These are phyloP conservation scores for Blastobotrys attinorum DNA, from an alignment of 805 yeast species.

Conservation along the genomic window DNA sequence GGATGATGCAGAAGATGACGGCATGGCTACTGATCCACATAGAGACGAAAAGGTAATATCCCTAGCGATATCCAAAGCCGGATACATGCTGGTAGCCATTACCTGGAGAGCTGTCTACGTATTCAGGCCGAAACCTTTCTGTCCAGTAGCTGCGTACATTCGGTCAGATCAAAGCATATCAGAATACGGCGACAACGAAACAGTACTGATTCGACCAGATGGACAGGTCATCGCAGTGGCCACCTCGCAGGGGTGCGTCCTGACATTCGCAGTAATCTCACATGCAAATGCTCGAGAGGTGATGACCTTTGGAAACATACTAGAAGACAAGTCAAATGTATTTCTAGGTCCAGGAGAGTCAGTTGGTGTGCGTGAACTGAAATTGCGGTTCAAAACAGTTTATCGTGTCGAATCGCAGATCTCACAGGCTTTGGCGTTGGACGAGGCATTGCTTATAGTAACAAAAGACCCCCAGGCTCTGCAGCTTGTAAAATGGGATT, in stretches of 20 bases:
- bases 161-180: constrained; percentile 38
- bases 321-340: constrained; percentile 4
- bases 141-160: constrained; percentile 42
- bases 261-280: constrained; percentile 11
- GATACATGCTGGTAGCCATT: constrained; percentile 28
- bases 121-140: constrained; percentile 35
- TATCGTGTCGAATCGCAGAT: constrained; percentile 27
- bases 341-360: constrained; percentile 35
- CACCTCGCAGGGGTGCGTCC: constrained; percentile 17
- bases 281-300: not conserved
- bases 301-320: not conserved
- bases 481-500: constrained; percentile 17
- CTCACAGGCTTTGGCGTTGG: constrained; percentile 19
- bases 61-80: constrained; percentile 23
- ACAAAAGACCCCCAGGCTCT: constrained; percentile 16
- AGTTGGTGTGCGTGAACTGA: constrained; percentile 29
- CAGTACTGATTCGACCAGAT: constrained; percentile 35
- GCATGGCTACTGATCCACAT: constrained; percentile 6
- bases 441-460: constrained; percentile 19
- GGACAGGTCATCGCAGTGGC: constrained; percentile 32
- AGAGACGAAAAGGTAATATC: constrained; percentile 30
- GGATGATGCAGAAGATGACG: constrained; percentile 4
- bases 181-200: constrained; percentile 40
- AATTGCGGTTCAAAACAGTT: constrained; percentile 21
- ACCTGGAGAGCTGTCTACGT: constrained; percentile 34